Evolutionary conservation across 768 basidiomycete species (phyloP).

Genomic region (Leccinum disarticulatum): DNA sequence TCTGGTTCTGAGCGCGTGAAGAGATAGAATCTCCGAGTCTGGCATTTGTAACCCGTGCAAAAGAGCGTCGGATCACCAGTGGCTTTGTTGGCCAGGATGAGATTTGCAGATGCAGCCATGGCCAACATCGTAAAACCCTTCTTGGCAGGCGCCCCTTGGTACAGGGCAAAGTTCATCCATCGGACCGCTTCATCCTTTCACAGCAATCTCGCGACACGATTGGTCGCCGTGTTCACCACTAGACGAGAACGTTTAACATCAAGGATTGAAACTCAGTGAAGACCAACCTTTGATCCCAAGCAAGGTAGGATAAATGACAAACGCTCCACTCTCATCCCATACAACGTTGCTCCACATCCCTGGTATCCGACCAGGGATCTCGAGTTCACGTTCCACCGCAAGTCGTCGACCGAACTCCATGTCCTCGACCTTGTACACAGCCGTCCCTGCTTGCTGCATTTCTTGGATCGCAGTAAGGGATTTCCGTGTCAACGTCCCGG

Average conservation of each 20-base stretch:
- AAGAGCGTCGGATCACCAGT: slow-evolving; percentile 88
- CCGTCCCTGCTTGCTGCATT: slow-evolving; percentile 98
- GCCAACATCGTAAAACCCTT: slow-evolving; percentile 82
- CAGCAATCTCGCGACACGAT: slow-evolving; percentile 81
- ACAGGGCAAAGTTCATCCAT: slow-evolving; percentile 84
- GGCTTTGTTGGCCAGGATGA: slow-evolving; percentile 83
- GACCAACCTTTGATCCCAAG: slow-evolving; percentile 89
- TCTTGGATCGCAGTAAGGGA: slow-evolving; percentile 90
- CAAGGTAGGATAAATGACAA: slow-evolving; percentile 90
- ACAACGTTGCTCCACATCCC: slow-evolving; percentile 84
- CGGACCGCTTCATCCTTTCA: slow-evolving; percentile 94
- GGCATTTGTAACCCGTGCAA: slow-evolving; percentile 90
- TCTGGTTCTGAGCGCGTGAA: slow-evolving; percentile 91
- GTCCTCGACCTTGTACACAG: slow-evolving; percentile 88
- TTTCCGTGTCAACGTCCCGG: slow-evolving; percentile 85
- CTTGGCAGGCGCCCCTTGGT: slow-evolving; percentile 93
- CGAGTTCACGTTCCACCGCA: slow-evolving; percentile 88
- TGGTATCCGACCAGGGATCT: slow-evolving; percentile 68
- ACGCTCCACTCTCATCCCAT: slow-evolving; percentile 99
- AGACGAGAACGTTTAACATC: background rate
- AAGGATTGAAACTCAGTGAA: background rate
- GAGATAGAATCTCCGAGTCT: slow-evolving; percentile 75
- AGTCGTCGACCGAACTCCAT: slow-evolving; percentile 99
- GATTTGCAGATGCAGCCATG: slow-evolving; percentile 95
- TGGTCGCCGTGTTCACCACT: slow-evolving; percentile 96